phyloP scores from a whole-genome alignment of 2,329 filamentous ascomycete species.

The Botrytis squamosa region DNA sequence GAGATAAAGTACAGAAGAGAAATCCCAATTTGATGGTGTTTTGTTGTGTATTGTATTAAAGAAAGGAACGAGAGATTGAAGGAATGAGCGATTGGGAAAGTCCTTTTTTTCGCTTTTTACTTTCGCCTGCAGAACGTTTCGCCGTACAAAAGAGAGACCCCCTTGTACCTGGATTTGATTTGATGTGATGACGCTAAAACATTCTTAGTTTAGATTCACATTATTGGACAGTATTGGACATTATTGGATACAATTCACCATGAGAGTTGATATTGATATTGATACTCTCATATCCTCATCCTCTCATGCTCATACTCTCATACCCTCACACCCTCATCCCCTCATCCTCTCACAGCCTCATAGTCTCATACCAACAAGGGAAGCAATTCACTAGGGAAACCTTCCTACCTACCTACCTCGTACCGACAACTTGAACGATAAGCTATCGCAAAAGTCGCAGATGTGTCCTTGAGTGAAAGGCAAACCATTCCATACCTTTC shows the following conservation, averaged over 20 bases:
- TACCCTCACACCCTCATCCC: too few species aligned
- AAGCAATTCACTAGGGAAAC: not conserved
- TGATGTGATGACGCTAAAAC: not conserved
- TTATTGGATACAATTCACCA: not conserved
- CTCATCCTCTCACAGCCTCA: too few species aligned
- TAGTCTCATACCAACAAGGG: too few species aligned
- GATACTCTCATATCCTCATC: too few species aligned
- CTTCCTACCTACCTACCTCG: not conserved
- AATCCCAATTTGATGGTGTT: not conserved
- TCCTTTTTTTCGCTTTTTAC: not conserved
- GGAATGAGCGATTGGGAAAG: not conserved
- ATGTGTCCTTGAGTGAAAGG: slow-evolving; percentile 17
- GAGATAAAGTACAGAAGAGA: not conserved
- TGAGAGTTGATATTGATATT: too few species aligned
- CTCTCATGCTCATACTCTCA: not conserved
- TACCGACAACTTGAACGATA: not conserved
- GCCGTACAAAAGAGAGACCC: not conserved
- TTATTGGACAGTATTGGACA: not conserved
- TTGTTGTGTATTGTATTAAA: slow-evolving; percentile 5
- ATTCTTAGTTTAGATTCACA: not conserved
- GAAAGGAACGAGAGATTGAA: slow-evolving; percentile 1
- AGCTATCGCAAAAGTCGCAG: slow-evolving; percentile 13
- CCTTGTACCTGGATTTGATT: not conserved
- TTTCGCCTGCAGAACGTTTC: slow-evolving; percentile 1
- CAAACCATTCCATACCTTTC: not conserved